Percentiles rank a stretch among this genome's conserved stretches.
phyloP scores from a whole-genome alignment of 2,329 filamentous ascomycete genomes.

The Stagonosporopsis tanaceti region DNA sequence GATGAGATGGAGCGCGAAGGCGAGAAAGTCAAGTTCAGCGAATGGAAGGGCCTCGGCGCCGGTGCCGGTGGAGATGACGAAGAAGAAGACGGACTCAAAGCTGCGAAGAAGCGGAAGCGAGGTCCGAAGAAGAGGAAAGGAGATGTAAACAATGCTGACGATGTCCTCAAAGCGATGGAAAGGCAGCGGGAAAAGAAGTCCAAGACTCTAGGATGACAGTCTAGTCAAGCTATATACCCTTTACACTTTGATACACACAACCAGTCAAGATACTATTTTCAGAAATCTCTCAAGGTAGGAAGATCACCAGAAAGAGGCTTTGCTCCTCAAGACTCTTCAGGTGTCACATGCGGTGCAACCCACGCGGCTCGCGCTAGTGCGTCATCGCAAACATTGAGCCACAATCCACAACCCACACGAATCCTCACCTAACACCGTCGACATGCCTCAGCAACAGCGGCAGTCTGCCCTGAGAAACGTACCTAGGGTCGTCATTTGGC shows the following conservation, averaged over 20 bases:
- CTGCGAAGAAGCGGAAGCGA: conserved; percentile 70
- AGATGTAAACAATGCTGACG: conserved; percentile 77
- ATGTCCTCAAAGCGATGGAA: conserved; percentile 83
- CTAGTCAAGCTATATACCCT: conserved; percentile 9
- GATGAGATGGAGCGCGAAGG: conserved; percentile 74
- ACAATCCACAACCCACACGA: background rate
- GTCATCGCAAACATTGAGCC: conserved; percentile 8
- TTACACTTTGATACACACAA: background rate
- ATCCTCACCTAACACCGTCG: conserved; percentile 22
- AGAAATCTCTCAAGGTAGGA: background rate
- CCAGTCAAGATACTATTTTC: background rate
- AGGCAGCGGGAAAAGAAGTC: conserved; percentile 58
- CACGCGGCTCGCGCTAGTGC: conserved; percentile 11
- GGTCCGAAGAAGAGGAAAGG: conserved; percentile 79
- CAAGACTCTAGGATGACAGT: conserved; percentile 23
- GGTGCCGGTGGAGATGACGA: conserved; percentile 58
- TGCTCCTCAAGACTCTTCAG: background rate
- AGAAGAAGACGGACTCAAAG: conserved; percentile 53
- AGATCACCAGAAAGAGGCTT: background rate
- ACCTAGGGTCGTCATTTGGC: conserved; percentile 38
- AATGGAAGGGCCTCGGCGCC: conserved; percentile 65
- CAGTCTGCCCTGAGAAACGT: conserved; percentile 41
- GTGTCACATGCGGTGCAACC: conserved; percentile 6
- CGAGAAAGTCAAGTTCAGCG: conserved; percentile 70
- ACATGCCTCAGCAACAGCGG: conserved; percentile 39